A percentile compares a stretch with the other conserved stretches of the same genome.
phyloP scores from a whole-genome alignment of 1,284 basidiomycete species.

The Papiliotrema nemorosa region DNA sequence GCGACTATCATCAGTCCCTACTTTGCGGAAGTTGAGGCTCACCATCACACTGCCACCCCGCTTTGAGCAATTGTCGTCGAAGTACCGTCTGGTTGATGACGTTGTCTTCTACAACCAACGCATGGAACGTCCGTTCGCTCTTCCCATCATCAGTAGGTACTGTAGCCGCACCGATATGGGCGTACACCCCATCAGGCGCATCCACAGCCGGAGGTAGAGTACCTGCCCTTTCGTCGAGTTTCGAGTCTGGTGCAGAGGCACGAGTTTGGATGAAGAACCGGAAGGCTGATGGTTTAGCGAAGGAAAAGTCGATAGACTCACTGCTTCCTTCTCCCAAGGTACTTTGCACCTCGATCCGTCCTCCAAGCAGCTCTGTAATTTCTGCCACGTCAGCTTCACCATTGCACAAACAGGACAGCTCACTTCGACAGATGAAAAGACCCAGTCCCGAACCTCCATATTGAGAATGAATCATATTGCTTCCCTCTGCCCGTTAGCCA shows the following conservation, averaged over 20 bases:
- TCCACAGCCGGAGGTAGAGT: not conserved
- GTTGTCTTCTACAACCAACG: slow-evolving; percentile 51
- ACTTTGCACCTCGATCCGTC: slow-evolving; percentile 41
- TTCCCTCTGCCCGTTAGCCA: slow-evolving; percentile 20
- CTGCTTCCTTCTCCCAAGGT: slow-evolving; percentile 31
- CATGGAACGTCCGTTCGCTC: not conserved
- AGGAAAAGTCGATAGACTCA: not conserved
- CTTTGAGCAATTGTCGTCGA: slow-evolving; percentile 46
- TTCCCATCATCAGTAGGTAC: not conserved
- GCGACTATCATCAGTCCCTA: slow-evolving; percentile 23
- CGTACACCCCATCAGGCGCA: not conserved
- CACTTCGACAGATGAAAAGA: slow-evolving; percentile 43
- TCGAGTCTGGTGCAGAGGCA: slow-evolving; percentile 1
- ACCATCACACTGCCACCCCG: slow-evolving; percentile 40
- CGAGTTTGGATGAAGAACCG: slow-evolving; percentile 48
- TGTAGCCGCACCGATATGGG: slow-evolving; percentile 3
- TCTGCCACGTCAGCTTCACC: slow-evolving; percentile 8
- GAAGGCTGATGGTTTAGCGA: slow-evolving; percentile 29
- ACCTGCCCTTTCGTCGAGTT: not conserved
- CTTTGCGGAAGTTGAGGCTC: slow-evolving; percentile 1
- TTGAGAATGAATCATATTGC: slow-evolving; percentile 45
- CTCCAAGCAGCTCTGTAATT: slow-evolving; percentile 43
- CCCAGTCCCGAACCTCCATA: slow-evolving; percentile 49
- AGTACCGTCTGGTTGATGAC: slow-evolving; percentile 51
- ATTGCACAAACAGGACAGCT: slow-evolving; percentile 1